Evolutionary conservation across 2,329 filamentous ascomycete species (phyloP).

Genomic region (Fusarium palustre): DNA sequence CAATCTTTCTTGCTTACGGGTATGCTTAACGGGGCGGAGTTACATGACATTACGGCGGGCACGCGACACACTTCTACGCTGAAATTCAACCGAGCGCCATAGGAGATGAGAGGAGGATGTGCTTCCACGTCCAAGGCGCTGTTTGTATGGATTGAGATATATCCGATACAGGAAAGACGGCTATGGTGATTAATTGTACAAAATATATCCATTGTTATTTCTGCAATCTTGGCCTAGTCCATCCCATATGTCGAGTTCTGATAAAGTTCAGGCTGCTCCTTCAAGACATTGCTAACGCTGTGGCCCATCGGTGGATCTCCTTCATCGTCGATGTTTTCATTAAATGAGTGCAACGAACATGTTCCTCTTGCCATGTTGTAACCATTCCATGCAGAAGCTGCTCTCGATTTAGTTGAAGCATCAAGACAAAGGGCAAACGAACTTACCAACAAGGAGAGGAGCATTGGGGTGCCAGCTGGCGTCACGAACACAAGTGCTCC

Average conservation of each 20-base stretch:
- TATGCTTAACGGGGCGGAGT: slow-evolving; percentile 46
- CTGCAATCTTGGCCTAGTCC: slow-evolving; percentile 28
- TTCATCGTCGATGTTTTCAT: slow-evolving; percentile 72
- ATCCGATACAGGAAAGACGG: slow-evolving; percentile 14
- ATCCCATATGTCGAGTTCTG: slow-evolving; percentile 35
- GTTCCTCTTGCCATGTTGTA: slow-evolving; percentile 79
- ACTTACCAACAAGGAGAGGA: slow-evolving; percentile 77
- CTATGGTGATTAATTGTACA: slow-evolving; percentile 42
- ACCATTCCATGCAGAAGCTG: slow-evolving; percentile 86
- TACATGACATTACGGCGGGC: slow-evolving; percentile 45
- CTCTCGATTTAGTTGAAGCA: slow-evolving; percentile 27
- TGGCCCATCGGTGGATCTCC: slow-evolving; percentile 69
- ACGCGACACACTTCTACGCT: slow-evolving; percentile 43
- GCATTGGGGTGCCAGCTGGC: slow-evolving; percentile 91
- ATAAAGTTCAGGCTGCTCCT: slow-evolving; percentile 50
- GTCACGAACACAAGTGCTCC: slow-evolving; percentile 86
- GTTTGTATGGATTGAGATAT: slow-evolving; percentile 15
- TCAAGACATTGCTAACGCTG: slow-evolving; percentile 70
- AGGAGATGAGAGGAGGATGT: slow-evolving; percentile 24
- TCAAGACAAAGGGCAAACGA: not conserved
- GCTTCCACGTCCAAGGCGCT: slow-evolving; percentile 24
- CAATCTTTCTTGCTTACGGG: slow-evolving; percentile 41
- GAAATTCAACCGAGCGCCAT: slow-evolving; percentile 36
- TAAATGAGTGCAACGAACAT: slow-evolving; percentile 82
- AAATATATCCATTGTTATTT: slow-evolving; percentile 43